Base-by-base conservation (phyloP, 176 grass and related monocot species). In the Aegilops sharonensis region DNA sequence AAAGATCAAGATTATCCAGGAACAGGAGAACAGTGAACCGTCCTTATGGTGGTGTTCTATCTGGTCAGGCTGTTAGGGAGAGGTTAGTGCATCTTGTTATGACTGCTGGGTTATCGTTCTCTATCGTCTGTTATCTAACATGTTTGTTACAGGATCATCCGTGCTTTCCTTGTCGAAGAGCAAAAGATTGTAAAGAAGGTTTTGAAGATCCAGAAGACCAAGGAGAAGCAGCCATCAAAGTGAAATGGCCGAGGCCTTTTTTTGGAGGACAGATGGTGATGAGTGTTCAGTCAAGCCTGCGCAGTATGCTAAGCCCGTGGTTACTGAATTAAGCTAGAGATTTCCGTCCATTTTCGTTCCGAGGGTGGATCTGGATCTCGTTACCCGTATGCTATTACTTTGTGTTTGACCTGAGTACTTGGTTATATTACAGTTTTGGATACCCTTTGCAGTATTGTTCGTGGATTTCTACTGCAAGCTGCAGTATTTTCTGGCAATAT, bases 141-240 rank as follows among this genome's bases (percentile, higher is more conserved):
- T 81, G 11, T 40, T 18, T 36, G 68, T 60, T 86, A 75, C 42
- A 97, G 95, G 90, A 94, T 97, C 88, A 92, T 94, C 42, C 78
- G 95, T 9, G 95, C 95, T 45, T 97, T 97, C 72, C 83, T 97
- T 68, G 95, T 97, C 6, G 95, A 94, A 79, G 95, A 97, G 88
- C 92, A 97, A 79, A 97, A 97, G 86, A 97, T 94, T 59, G 95
- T 97, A 71, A 97, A 97, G 92, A 97, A 97, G 68, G 92, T 97
- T 88, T 80, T 97, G 88, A 97, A 97, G 92, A 92, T 97, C 81
- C 92, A 97, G 80, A 97, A 94, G 78, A 89, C 88, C 59, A 97
- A 94, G 79, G 94, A 97, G 29, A 97, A 97, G 85, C 83, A 88
- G 37, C 13, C 88, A 35, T 89, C 90, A 12, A 97, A 93, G 81